Evolutionary conservation across 2,329 filamentous ascomycete genomes (phyloP).

Genomic region (Xylariaceae sp.): DNA sequence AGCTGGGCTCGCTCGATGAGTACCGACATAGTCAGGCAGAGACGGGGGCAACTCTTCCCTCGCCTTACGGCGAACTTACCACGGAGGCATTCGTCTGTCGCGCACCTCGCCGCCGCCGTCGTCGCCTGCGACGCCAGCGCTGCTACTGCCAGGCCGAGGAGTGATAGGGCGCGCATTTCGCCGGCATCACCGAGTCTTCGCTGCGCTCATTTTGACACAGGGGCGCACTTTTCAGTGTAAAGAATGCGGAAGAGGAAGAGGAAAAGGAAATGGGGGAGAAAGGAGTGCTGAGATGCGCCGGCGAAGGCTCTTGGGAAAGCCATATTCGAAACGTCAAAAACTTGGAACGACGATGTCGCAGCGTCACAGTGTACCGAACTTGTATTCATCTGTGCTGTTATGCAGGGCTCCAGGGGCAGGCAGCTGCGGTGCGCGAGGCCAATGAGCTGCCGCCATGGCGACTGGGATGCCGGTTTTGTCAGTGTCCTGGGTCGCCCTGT

Average conservation of each 20-base stretch:
- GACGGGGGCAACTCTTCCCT: not conserved
- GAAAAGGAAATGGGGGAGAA: not conserved
- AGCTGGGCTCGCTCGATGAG: not conserved
- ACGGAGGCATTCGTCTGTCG: constrained; percentile 7
- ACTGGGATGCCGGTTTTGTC: too few species aligned
- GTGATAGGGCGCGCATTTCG: not conserved
- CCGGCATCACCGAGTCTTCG: not conserved
- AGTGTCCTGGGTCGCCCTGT: too few species aligned
- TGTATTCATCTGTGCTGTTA: constrained; percentile 7
- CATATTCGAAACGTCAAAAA: constrained; percentile 1
- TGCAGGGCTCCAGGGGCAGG: constrained; percentile 2
- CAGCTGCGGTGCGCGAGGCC: not conserved
- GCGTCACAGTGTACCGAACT: too few species aligned
- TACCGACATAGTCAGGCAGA: not conserved
- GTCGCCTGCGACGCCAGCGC: constrained; percentile 1
- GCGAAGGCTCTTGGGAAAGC: too few species aligned
- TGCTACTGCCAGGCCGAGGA: not conserved
- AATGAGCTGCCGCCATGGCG: too few species aligned
- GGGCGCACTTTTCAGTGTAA: too few species aligned
- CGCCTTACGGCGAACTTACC: too few species aligned
- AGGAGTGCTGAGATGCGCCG: not conserved
- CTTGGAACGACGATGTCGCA: constrained; percentile 9
- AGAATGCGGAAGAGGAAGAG: too few species aligned
- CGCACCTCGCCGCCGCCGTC: constrained; percentile 5
- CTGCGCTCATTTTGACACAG: too few species aligned